phyloP scores from a whole-genome alignment of 495 filamentous ascomycete genomes.

The Parathielavia appendiculata region DNA sequence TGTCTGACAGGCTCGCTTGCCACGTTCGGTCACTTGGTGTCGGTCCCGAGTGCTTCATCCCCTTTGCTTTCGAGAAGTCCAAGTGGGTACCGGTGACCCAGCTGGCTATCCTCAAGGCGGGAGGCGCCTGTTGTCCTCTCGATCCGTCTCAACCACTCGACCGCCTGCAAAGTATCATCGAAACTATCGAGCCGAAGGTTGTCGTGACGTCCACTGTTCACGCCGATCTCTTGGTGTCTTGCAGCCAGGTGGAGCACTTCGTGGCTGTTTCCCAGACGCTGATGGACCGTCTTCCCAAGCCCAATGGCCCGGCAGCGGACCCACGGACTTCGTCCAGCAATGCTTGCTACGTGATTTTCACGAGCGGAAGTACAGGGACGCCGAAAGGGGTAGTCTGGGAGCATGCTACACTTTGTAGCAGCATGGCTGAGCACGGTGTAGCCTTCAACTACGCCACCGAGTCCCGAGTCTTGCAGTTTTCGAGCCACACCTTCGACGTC shows the following conservation, averaged over 20 bases:
- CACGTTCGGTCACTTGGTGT: conserved; percentile 38
- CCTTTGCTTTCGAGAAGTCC: conserved; percentile 53
- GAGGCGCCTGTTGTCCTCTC: conserved; percentile 52
- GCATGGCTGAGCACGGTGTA: conserved; percentile 1
- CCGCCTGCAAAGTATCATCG: conserved; percentile 37
- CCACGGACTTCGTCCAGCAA: conserved; percentile 2
- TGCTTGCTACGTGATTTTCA: conserved; percentile 50
- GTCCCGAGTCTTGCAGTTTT: conserved; percentile 53
- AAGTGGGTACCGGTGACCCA: conserved; percentile 44
- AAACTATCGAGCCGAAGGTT: conserved; percentile 31
- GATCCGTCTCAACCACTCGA: conserved; percentile 50
- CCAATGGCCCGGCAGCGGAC: background rate
- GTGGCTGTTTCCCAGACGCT: conserved; percentile 3
- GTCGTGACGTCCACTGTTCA: conserved; percentile 17
- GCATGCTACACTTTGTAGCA: conserved; percentile 32
- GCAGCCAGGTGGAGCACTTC: conserved; percentile 10
- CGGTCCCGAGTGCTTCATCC: conserved; percentile 46
- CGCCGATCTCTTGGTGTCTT: background rate
- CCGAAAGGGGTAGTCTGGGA: conserved; percentile 43
- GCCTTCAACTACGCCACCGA: background rate
- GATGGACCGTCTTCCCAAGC: background rate
- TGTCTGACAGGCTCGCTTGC: conserved; percentile 33
- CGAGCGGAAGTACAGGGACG: conserved; percentile 54
- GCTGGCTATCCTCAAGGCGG: conserved; percentile 46
- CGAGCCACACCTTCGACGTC: conserved; percentile 59